A percentile compares a stretch with the other conserved stretches of the same genome.
phyloP scores from a whole-genome alignment of 2,329 filamentous ascomycete species.

The Didymella segeticola region DNA sequence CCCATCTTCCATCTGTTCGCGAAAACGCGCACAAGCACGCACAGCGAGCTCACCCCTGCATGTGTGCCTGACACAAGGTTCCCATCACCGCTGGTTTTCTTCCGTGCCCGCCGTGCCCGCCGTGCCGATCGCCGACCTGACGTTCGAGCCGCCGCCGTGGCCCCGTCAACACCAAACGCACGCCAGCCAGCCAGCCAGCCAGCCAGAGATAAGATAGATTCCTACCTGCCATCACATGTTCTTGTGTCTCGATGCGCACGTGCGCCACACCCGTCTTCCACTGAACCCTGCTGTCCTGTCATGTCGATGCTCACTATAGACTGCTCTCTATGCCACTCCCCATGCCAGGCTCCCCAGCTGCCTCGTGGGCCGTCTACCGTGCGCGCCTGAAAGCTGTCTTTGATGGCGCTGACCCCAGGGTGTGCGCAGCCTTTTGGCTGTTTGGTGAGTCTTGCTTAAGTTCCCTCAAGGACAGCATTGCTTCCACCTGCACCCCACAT shows the following conservation, averaged over 20 bases:
- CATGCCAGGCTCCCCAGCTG: constrained; percentile 63
- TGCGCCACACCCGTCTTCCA: constrained; percentile 10
- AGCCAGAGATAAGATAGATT: too few relatives aligned
- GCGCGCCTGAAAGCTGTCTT: constrained; percentile 70
- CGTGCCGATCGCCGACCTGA: constrained; percentile 10
- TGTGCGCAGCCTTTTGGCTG: constrained; percentile 87
- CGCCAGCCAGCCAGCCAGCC: too few relatives aligned
- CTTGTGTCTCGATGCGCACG: constrained; percentile 7
- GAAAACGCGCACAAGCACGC: constrained; percentile 3
- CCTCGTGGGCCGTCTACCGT: constrained; percentile 77
- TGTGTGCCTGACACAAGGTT: constrained; percentile 7
- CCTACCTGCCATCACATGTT: constrained; percentile 8
- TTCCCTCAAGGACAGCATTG: neutral
- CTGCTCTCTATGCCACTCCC: constrained; percentile 51
- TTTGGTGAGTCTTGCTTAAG: constrained; percentile 68
- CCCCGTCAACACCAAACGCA: constrained; percentile 4
- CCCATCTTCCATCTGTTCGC: neutral
- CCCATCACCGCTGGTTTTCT: constrained; percentile 9
- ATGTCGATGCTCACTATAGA: constrained; percentile 1
- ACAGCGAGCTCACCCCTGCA: constrained; percentile 6
- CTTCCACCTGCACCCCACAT: neutral
- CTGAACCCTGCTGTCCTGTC: neutral
- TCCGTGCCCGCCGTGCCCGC: neutral
- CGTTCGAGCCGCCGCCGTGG: constrained; percentile 9
- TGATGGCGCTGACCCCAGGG: constrained; percentile 71